Evolutionary conservation across 352 stramenopile genomes (phyloP), one percentile per base, ranked within the genome.

Genomic region (Pythium rhizo-oryzae): DNA sequence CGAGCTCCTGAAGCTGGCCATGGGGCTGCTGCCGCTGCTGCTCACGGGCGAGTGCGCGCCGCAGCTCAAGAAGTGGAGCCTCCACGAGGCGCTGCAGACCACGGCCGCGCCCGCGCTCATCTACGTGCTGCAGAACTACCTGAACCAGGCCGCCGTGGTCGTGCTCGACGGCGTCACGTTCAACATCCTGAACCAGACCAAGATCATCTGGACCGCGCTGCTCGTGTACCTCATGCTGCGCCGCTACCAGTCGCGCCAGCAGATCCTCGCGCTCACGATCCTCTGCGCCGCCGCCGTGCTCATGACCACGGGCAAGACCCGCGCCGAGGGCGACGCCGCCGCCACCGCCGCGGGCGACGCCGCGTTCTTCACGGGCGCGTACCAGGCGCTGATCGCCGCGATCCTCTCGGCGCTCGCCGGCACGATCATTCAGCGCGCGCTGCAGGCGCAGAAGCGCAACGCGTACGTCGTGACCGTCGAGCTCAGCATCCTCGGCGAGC

Each of bases 181-280:
- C 72, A 95, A 94, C 71, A 82, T 95, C 35, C 72, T 95, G 35
- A 94, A 95, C 68, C 87, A 94, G 74, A 95, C 87, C 71, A 95
- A 95, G 76, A 94, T 95, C 76, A 93, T 95, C 65, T 93, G 84
- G 83, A 94, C 87, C 21, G 84, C 87, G 44, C 65, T 91, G 67
- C 73, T 94, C 47, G 87, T 94, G 50, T 95, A 95, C 70, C 57
- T 91, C 57, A 78, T 94, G 65, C 74, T 95, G 44, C 81, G 85
- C 13, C 77, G 70, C n/a, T 81, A 85, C 39, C 87, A 94, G 65
- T 92, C 84, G 8, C 72, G 68, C 11, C 72, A 87, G 65, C 87
- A 95, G 60, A 70, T 92, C n/a, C 51, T 88, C 39, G 82, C 87
- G 52, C 76, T 95, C 24, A 80, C 74, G 18, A 75, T 94, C 15